Conservation (phyloP, 306 rosid genomes). For the Astragalus membranaceus region DNA sequence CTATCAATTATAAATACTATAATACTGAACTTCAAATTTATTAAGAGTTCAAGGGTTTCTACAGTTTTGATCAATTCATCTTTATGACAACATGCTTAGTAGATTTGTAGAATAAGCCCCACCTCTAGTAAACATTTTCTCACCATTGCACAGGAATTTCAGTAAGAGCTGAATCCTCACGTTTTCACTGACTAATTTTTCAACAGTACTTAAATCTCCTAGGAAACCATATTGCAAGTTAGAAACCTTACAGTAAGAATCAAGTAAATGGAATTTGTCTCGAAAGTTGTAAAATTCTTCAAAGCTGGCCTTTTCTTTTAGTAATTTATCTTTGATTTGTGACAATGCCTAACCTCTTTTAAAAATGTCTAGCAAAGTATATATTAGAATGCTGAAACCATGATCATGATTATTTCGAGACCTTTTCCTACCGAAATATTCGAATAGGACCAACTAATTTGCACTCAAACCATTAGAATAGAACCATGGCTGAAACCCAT, state of each 20-base stretch:
- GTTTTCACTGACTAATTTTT: not conserved
- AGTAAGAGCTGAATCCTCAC: not conserved
- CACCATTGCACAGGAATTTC: not conserved
- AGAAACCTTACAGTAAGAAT: conserved; percentile 10
- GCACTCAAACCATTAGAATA: not conserved
- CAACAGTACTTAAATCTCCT: not conserved
- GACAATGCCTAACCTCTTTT: not conserved
- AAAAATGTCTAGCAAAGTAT: not conserved
- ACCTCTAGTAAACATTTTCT: not conserved
- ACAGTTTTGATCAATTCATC: not conserved
- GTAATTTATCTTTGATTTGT: not conserved
- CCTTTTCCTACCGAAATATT: no score
- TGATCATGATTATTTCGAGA: not conserved
- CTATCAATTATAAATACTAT: not conserved
- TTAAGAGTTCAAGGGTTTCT: not conserved
- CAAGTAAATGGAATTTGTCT: not conserved
- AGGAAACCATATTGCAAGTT: not conserved
- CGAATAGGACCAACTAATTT: not conserved
- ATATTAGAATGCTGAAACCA: not conserved
- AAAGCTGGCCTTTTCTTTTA: not conserved
- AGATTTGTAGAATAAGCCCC: not conserved
- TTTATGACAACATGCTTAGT: not conserved
- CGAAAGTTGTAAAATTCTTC: not conserved
- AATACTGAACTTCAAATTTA: not conserved
- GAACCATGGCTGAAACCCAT: not conserved